phyloP scores from a whole-genome alignment of 768 basidiomycete species.

The Lactarius indigo region DNA sequence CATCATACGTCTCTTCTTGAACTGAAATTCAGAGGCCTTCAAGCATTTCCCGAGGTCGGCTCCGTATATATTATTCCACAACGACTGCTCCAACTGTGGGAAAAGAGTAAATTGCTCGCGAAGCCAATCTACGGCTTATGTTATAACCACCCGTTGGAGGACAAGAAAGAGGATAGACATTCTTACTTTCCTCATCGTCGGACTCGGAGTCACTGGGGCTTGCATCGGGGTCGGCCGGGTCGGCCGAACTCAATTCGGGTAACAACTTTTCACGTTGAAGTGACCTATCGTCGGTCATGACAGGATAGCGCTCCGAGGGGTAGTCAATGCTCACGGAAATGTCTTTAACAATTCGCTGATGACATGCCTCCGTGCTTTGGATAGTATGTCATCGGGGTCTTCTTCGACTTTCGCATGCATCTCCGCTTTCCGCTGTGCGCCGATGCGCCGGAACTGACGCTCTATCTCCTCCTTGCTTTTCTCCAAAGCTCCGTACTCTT shows the following conservation, averaged over 20 bases:
- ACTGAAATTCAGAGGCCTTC: neutral
- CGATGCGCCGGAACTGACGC: neutral
- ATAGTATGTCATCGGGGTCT: neutral
- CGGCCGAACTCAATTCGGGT: neutral
- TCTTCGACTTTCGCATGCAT: neutral
- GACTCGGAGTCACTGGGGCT: neutral
- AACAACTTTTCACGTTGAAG: conserved; percentile 7
- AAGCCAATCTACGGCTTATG: neutral
- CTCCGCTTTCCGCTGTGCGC: neutral
- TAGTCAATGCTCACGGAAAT: conserved; percentile 4
- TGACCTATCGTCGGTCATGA: neutral
- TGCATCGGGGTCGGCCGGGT: neutral
- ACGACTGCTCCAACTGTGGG: neutral
- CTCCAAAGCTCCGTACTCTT: conserved; percentile 1
- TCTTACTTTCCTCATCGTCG: neutral
- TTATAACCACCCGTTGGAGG: neutral
- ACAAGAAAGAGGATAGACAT: too few species aligned
- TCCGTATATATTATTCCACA: neutral
- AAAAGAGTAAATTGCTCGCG: neutral
- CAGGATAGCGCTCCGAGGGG: neutral
- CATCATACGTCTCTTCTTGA: conserved; percentile 8
- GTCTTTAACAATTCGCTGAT: neutral
- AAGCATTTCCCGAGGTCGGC: conserved; percentile 8
- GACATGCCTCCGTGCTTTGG: neutral
- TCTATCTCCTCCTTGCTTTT: neutral